Evolutionary conservation across 768 basidiomycete species (phyloP).

Genomic region (Sarcodon aspratus): DNA sequence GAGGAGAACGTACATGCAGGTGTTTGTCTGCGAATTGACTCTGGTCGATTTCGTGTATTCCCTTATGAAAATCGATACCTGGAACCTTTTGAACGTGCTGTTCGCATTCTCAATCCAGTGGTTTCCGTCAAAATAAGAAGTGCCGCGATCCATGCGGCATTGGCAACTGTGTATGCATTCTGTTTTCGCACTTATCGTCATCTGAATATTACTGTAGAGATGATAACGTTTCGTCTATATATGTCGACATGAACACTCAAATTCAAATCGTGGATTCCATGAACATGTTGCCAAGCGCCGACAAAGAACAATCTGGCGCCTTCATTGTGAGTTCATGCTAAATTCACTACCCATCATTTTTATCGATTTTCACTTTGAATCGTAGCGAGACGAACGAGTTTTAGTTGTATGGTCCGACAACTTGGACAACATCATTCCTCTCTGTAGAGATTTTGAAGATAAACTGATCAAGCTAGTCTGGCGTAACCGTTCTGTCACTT

Average conservation of each 20-base stretch:
- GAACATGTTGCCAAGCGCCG: conserved; percentile 54
- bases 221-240: conserved; percentile 49
- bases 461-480: conserved; percentile 78
- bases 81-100: conserved; percentile 73
- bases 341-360: neutral
- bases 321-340: conserved; percentile 48
- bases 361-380: neutral
- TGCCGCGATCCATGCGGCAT: conserved; percentile 71
- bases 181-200: conserved; percentile 3
- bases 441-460: conserved; percentile 63
- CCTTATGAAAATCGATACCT: conserved; percentile 79
- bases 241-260: conserved; percentile 69
- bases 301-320: conserved; percentile 87
- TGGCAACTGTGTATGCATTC: conserved; percentile 48
- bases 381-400: conserved; percentile 71
- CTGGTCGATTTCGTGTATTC: conserved; percentile 67
- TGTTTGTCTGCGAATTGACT: conserved; percentile 62
- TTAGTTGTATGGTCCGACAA: conserved; percentile 81
- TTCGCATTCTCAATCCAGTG: conserved; percentile 66
- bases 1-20: conserved; percentile 75
- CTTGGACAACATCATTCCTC: conserved; percentile 66
- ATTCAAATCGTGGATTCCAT: conserved; percentile 80
- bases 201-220: conserved; percentile 23
- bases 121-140: conserved; percentile 76
- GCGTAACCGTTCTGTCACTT: conserved; percentile 33